These are phyloP conservation scores for Phytophthora multivora DNA, from an alignment of 352 stramenopile genomes.

Conservation along the genomic window DNA sequence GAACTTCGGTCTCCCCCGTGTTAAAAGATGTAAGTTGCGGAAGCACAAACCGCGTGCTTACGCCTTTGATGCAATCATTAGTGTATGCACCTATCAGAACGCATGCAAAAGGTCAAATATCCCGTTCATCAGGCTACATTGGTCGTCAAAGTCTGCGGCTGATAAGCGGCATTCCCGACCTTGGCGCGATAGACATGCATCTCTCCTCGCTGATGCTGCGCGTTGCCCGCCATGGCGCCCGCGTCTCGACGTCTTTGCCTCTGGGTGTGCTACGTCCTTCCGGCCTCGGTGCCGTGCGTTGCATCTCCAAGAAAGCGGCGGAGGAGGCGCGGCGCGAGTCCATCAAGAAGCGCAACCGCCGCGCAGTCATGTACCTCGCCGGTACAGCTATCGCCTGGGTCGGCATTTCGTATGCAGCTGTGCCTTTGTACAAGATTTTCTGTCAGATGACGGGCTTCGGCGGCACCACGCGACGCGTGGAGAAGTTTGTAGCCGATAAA, in stretches of 20 bases:
- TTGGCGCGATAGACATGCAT: conserved; percentile 41
- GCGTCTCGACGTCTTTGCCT: conserved; percentile 14
- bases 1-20: too few relatives aligned
- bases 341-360: conserved; percentile 90
- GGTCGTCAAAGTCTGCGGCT: conserved; percentile 23
- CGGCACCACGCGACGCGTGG: conserved; percentile 90
- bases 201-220: conserved; percentile 24
- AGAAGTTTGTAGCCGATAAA: conserved; percentile 79
- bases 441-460: conserved; percentile 98
- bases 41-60: conserved; percentile 14
- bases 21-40: too few relatives aligned
- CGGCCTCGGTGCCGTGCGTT: conserved; percentile 28
- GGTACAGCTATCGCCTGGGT: conserved; percentile 94
- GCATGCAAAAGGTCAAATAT: conserved; percentile 6
- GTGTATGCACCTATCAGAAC: neutral
- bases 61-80: conserved; percentile 7
- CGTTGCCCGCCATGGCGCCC: conserved; percentile 19
- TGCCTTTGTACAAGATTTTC: conserved; percentile 99
- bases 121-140: neutral
- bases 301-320: conserved; percentile 54
- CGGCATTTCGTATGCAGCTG: conserved; percentile 96
- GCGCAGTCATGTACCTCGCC: conserved; percentile 92
- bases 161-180: conserved; percentile 19
- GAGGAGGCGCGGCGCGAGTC: conserved; percentile 49
- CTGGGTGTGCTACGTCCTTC: conserved; percentile 14